Base-by-base conservation (phyloP, 257 asterid genomes). In the Solanum piurae region DNA sequence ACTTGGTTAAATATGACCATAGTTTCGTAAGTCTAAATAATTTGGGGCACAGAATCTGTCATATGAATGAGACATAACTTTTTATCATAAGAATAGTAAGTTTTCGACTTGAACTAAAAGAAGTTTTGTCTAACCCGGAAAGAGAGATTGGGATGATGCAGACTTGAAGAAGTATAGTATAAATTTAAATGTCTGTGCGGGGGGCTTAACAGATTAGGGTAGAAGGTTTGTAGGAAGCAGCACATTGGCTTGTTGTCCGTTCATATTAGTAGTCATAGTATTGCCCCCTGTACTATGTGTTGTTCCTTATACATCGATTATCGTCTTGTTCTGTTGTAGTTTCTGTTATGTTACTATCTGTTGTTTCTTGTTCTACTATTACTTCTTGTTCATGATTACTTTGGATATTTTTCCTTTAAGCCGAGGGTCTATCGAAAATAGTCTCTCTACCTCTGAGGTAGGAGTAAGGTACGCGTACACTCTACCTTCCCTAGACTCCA, bases 371-470 rank as follows among this genome's bases (percentile, higher is more conserved):
- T 58, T 58, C 66, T 58, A 20, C 66, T 0, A 0, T 55, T 55
- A 55, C 64, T 20, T 55, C 64, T 55, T 55, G 66, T 58, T 58
- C 25, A 6, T 25, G 66, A 58, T 20, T 3, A 55, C 66, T 58
- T 55, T 3, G 66, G 66, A 58, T 58, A 20, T 58, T 20, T 58
- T 58, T 58, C 66, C 66, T 58, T 58, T 58, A 3, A 1, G 5
- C 0, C 66, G 1, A 58, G 12, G 66, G 12, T 58, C 0, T 7
- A 58, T 58, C 5, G 0, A 0, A 58, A 58, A 3, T n/a, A 20
- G 5, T 58, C 66, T 6, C n/a, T 55, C 25, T 1, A 58, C 66
- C 66, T 20, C 66, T 58, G 0, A 20, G 66, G 12, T 58, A 58
- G 12, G 66, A 0, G 66, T 20, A 58, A 7, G 66, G 5, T 58